Conservation (phyloP, 2,329 filamentous ascomycete genomes). For the Aspergillus sp. region DNA sequence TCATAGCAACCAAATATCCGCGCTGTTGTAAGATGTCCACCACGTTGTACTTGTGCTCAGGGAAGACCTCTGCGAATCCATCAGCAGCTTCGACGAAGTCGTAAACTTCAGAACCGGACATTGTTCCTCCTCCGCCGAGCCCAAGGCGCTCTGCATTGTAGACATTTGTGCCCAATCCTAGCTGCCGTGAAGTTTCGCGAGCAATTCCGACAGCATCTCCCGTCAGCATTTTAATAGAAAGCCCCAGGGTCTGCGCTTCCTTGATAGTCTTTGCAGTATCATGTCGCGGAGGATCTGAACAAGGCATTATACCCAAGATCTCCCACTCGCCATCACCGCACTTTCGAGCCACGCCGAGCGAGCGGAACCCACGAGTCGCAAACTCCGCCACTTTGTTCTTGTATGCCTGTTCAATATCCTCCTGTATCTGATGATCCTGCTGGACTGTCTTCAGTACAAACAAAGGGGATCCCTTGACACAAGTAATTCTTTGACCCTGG, state of each 20-base stretch:
- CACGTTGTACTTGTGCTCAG: slow-evolving; percentile 93
- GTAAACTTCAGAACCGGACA: slow-evolving; percentile 91
- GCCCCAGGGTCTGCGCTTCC: slow-evolving; percentile 82
- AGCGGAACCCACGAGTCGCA: slow-evolving; percentile 89
- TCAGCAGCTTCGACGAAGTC: slow-evolving; percentile 95
- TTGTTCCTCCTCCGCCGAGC: slow-evolving; percentile 85
- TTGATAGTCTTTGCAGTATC: slow-evolving; percentile 88
- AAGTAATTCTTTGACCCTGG: slow-evolving; percentile 79
- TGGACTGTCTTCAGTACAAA: slow-evolving; percentile 86
- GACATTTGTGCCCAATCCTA: slow-evolving; percentile 88
- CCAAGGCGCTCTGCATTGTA: slow-evolving; percentile 92
- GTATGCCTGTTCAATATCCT: slow-evolving; percentile 77
- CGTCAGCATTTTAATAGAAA: slow-evolving; percentile 95
- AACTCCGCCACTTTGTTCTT: slow-evolving; percentile 93
- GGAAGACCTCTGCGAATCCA: slow-evolving; percentile 93
- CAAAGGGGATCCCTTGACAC: slow-evolving; percentile 87
- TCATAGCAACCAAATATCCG: slow-evolving; percentile 94
- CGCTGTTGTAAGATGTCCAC: slow-evolving; percentile 92
- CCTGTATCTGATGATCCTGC: slow-evolving; percentile 77
- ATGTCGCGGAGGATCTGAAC: slow-evolving; percentile 86
- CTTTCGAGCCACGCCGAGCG: slow-evolving; percentile 90
- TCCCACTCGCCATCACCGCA: slow-evolving; percentile 80
- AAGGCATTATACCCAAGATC: slow-evolving; percentile 93
- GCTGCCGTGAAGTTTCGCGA: slow-evolving; percentile 85
- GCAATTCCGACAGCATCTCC: slow-evolving; percentile 93